Evolutionary conservation across 257 asterid species (phyloP).

Genomic region (Cynanchum wilfordii): DNA sequence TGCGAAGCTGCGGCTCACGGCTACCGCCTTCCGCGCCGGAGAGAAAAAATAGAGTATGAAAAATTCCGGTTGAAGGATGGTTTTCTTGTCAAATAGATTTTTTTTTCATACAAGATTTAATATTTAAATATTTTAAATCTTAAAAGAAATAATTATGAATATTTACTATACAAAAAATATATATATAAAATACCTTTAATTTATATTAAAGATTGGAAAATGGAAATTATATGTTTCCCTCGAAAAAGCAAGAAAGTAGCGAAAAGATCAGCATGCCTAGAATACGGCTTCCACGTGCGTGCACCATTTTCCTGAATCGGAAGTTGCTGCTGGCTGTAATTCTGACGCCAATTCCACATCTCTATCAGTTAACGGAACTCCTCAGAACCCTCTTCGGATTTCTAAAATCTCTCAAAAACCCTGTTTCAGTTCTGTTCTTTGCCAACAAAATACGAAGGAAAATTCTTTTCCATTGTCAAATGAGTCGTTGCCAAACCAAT

Average conservation of each 20-base stretch:
- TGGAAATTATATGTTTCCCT: too few species aligned
- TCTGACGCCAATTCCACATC: background rate
- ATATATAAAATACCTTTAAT: too few species aligned
- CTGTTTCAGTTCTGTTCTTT: background rate
- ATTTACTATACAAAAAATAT: too few species aligned
- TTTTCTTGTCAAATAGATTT: too few species aligned
- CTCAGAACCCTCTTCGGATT: background rate
- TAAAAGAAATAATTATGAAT: too few species aligned
- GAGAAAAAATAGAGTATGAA: background rate
- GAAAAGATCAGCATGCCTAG: background rate
- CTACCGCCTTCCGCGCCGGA: slow-evolving; percentile 3
- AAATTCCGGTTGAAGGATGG: too few species aligned
- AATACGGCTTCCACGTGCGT: background rate
- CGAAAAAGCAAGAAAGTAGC: too few species aligned
- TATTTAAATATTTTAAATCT: too few species aligned
- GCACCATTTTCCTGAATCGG: background rate
- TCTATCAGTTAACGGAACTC: background rate
- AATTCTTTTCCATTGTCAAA: background rate
- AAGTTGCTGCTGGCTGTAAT: background rate
- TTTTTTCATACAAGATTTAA: too few species aligned
- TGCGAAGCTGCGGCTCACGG: background rate
- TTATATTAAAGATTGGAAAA: too few species aligned
- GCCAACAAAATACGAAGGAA: background rate
- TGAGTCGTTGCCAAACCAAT: background rate
- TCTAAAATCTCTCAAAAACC: background rate